Evolutionary conservation across 306 rosid genomes (phyloP).

Genomic region (Sophora flavescens): DNA sequence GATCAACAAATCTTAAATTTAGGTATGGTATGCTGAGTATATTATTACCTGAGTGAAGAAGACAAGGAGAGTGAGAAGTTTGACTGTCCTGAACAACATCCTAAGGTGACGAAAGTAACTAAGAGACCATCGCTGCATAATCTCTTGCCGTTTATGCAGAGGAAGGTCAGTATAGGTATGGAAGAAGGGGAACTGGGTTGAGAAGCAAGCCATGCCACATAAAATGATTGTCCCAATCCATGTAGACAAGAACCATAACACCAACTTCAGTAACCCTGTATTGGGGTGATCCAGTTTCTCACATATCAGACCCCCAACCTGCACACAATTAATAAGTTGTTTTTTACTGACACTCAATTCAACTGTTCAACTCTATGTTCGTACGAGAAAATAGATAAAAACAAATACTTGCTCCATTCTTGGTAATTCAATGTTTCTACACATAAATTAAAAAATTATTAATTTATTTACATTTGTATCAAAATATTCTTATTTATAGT

Average conservation of each 20-base stretch:
- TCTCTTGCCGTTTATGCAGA: constrained; percentile 52
- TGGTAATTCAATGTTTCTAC: no score
- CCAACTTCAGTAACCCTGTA: constrained; percentile 50
- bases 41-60: constrained; percentile 79
- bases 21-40: no score
- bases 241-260: constrained; percentile 64
- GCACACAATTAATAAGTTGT: background rate
- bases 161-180: constrained; percentile 46
- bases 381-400: no score
- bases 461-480: no score
- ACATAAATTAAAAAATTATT: no score
- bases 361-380: no score
- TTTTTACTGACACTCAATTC: no score
- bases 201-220: constrained; percentile 55
- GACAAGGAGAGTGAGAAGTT: constrained; percentile 60
- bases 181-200: constrained; percentile 61
- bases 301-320: constrained; percentile 62
- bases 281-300: constrained; percentile 65
- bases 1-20: no score
- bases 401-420: no score
- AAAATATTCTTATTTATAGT: no score
- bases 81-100: constrained; percentile 57
- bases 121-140: constrained; percentile 59
- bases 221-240: constrained; percentile 67
- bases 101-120: constrained; percentile 55